Base-by-base conservation (phyloP, 2,329 filamentous ascomycete genomes). In the Orbilia oligospora region DNA sequence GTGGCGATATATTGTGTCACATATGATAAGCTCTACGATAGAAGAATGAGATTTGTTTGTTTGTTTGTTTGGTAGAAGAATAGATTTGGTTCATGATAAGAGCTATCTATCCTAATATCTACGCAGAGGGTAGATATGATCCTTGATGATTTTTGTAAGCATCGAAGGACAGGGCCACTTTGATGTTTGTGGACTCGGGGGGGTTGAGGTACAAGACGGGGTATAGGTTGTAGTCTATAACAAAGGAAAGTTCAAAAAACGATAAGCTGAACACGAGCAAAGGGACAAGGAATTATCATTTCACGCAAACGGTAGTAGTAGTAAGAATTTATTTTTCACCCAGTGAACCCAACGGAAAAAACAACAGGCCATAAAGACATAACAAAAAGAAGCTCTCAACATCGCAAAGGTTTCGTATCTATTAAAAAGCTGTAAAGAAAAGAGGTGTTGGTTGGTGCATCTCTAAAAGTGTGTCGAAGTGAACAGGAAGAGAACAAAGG, bases 401-500 rank as follows among this genome's bases (percentile, higher is more conserved):
- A 58, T 69, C 14, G 56, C 55, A 51, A 67, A 53, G 46, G 46
- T 44, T 30, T 77, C 61, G 56, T 77, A 77, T 77, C 73, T 77
- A 77, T 77, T 77, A 78, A 78, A 78, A 78, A 56, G 68, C 51
- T 72, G 55, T 78, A 78, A 58, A 56, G 61, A 64, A 68, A 66
- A 69, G 58, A 56, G 27, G 20, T 30, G 22, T 56, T 61, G 9
- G 36, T 61, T 36, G 56, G 33, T 36, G 36, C 56, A 61, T 61
- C 56, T 61, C 30, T 44, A 58, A 30, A 58, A 24, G 51, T 53
- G 63, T 30, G 22, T 27, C 58, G 51, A 33, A 73, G 48, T 14
- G 61, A 58, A 72, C 30, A 22, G 38, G 27, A 56, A 46, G 36
- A 48, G 16, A 20, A 12, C 18, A 36, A 14, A 36, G 38, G 53